Base-by-base conservation (phyloP, 345 rosid genomes). In the Populus nigra region DNA sequence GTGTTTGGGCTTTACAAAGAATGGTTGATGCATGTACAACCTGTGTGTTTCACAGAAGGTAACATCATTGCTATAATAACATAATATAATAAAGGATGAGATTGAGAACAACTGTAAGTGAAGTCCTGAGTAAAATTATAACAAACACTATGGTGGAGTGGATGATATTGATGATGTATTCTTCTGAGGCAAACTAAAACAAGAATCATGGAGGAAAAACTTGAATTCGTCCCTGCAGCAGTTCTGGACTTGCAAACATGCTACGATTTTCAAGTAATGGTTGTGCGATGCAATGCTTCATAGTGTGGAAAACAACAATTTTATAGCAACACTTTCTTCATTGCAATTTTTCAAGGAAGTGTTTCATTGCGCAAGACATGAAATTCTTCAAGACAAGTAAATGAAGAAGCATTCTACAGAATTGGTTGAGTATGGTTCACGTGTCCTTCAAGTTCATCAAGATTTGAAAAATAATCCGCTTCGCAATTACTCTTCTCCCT, bases 311-410 rank as follows among this genome's bases (percentile, higher is more conserved):
- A 49, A 47, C 38, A 74, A 66, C 61, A 66, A 23, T 69, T 50
- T 77, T 62, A 76, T 68, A 74, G 73, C 74, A 65, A 73, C 80
- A 38, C 22, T 76, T 79, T 73, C 68, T 65, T 68, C 63, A 63
- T 72, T 35, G 63, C 22, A 39, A 69, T 65, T 35, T 39, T 45
- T 74, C 59, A 77, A 59, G 80, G 73, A 73, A 79, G 69, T 79
- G 81, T 72, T 79, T 76, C 75, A 72, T 74, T 36, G 79, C 79
- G 79, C 74, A 65, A 80, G 69, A 78, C 27, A 67, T 73, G 47
- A 39, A 45, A 62, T 41, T 35, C 50, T 76, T 61, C 77, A 47
- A 33, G 49, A 20, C 41, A 22, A 73, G 43, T 73, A 63, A 78
- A 72, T 71, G 72, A 5, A 72, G 63, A 76, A 76, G 59, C 78